Evolutionary conservation across 2,329 filamentous ascomycete genomes (phyloP).

Genomic region (Hypoxylon sp.): DNA sequence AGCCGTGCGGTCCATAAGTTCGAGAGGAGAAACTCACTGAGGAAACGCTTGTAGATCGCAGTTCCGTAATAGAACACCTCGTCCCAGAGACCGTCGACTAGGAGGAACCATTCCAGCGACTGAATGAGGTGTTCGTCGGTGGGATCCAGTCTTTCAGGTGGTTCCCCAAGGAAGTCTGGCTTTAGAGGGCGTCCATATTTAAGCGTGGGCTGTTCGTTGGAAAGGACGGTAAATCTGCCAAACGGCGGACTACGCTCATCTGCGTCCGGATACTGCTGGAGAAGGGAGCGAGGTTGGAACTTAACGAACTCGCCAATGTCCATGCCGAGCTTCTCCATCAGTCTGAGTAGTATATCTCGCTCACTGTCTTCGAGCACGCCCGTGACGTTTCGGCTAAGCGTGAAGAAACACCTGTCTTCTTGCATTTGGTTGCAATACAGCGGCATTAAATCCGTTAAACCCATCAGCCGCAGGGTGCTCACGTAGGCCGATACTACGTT

Average conservation of each 20-base stretch:
- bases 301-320: slow-evolving; percentile 77
- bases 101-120: slow-evolving; percentile 83
- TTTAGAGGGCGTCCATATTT: slow-evolving; percentile 70
- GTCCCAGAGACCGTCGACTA: slow-evolving; percentile 75
- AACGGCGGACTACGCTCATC: slow-evolving; percentile 51
- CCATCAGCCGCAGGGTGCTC: slow-evolving; percentile 75
- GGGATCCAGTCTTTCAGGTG: slow-evolving; percentile 60
- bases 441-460: slow-evolving; percentile 80
- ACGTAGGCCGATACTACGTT: slow-evolving; percentile 85
- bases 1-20: not conserved
- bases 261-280: slow-evolving; percentile 55
- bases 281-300: slow-evolving; percentile 66
- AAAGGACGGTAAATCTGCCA: slow-evolving; percentile 60
- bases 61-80: slow-evolving; percentile 73
- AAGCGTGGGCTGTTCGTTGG: slow-evolving; percentile 58
- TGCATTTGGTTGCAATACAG: slow-evolving; percentile 85
- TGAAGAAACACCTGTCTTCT: slow-evolving; percentile 69
- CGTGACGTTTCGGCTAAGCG: slow-evolving; percentile 79
- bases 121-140: slow-evolving; percentile 77
- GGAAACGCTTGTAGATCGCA: slow-evolving; percentile 81
- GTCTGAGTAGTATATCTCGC: slow-evolving; percentile 71
- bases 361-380: slow-evolving; percentile 72
- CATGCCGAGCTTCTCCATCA: slow-evolving; percentile 79
- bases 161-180: slow-evolving; percentile 73
- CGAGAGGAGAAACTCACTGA: slow-evolving; percentile 68